Evolutionary conservation across 2,329 filamentous ascomycete species (phyloP), one percentile per base, ranked within the genome.

Genomic region (Phialophora macrospora): DNA sequence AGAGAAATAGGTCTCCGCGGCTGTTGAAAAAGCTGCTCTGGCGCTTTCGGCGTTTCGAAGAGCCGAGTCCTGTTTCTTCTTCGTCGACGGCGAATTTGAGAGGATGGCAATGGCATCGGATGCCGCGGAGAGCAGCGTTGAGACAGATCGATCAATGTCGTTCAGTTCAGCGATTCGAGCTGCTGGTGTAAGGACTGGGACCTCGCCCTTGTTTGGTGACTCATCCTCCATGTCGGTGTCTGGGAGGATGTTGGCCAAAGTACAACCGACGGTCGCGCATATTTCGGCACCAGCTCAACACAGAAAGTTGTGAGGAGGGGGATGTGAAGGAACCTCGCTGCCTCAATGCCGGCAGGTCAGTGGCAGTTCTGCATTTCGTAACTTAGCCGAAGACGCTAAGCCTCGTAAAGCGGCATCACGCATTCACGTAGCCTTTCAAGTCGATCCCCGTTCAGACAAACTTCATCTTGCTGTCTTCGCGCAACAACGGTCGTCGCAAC

Each of bases 81-180:
- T 63, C 12, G 54, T 60, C 14, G 57, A n/a, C 4, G 67, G 60
- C 73, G 65, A 65, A 70, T 84, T 85, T 48, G 86, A 85, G 59
- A 92, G 81, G 56, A 88, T 85, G 71, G 87, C 82, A 38, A 92
- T 80, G 1, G 89, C 88, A 57, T 84, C 79, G 24, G 87, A 86
- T 9, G 87, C 87, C 20, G 84, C 84, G 55, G 81, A 78, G 48
- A 90, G 81, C 61, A 90, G 80, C 52, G 78, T 78, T 14, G 83
- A 62, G 34, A 72, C 66, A 22, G 66, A 68, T 38, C 60, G 62
- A 79, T 96, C 92, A 72, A 96, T 90, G 49, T 89, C 87, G 71
- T 88, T 90, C 63, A 96, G 85, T 73, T 96, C 91, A 64, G 88
- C 83, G 70, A 96, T 92, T 70, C 90, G 91, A 75, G 96, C 90